Evolutionary conservation across 2,329 filamentous ascomycete genomes (phyloP).

Genomic region (Hirsutella minnesotensis): DNA sequence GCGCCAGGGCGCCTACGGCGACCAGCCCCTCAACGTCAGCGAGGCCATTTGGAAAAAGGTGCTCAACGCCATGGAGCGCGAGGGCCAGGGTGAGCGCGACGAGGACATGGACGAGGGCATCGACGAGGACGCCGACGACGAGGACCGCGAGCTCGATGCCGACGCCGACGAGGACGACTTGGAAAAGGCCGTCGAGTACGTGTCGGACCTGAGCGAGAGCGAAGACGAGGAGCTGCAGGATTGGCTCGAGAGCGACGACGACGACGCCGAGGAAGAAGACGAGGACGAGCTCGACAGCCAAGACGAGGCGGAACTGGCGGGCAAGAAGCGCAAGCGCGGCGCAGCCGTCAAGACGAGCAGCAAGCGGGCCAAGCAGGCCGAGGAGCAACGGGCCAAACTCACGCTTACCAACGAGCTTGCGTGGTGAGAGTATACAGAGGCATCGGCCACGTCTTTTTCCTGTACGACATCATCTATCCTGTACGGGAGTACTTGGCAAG

Average conservation of each 20-base stretch:
- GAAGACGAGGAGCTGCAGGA: constrained; percentile 80
- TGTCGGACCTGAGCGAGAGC: constrained; percentile 79
- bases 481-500: too few relatives aligned
- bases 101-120: constrained; percentile 83
- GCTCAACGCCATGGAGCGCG: constrained; percentile 75
- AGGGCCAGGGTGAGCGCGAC: constrained; percentile 71
- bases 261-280: constrained; percentile 44
- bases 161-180: constrained; percentile 60
- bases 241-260: constrained; percentile 69
- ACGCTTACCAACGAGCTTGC: constrained; percentile 28
- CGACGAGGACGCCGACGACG: constrained; percentile 61
- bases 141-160: constrained; percentile 37
- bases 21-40: constrained; percentile 88
- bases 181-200: constrained; percentile 76
- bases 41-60: constrained; percentile 97
- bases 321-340: constrained; percentile 43
- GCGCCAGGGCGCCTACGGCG: constrained; percentile 85
- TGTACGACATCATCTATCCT: too few relatives aligned
- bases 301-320: constrained; percentile 43
- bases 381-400: constrained; percentile 53
- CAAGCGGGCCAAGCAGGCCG: constrained; percentile 40
- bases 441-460: too few relatives aligned
- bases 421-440: constrained; percentile 13
- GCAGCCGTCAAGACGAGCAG: constrained; percentile 32
- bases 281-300: constrained; percentile 43